phyloP scores from a whole-genome alignment of 2,329 filamentous ascomycete genomes.

The Ceratocystis huliohia region DNA sequence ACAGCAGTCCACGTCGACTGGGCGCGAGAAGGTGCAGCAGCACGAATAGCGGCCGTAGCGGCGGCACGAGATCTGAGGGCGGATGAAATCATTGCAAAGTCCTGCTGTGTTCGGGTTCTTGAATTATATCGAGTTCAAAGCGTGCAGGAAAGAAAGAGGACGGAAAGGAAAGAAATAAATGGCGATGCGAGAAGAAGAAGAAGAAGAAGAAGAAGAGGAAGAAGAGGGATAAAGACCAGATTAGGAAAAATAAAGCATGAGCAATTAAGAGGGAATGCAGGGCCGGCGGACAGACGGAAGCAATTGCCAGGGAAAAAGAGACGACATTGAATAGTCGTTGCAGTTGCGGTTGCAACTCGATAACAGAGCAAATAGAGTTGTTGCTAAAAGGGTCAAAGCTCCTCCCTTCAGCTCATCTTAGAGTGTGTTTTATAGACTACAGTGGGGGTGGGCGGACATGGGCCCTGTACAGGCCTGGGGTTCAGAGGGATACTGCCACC shows the following conservation, averaged over 20 bases:
- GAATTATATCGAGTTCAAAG: not conserved
- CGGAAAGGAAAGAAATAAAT: conserved; percentile 22
- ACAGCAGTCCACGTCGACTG: conserved; percentile 84
- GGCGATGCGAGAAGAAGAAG: conserved; percentile 6
- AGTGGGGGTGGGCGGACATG: not conserved
- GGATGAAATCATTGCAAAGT: conserved; percentile 34
- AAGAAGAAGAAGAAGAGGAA: conserved; percentile 15
- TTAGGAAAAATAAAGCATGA: not conserved
- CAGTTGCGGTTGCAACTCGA: not conserved
- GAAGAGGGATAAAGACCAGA: conserved; percentile 17
- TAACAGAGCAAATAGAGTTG: not conserved
- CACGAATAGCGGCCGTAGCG: conserved; percentile 28
- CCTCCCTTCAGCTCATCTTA: not conserved
- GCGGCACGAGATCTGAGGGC: conserved; percentile 34
- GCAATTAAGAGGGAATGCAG: conserved; percentile 6
- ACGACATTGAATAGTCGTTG: not conserved
- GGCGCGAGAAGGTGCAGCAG: conserved; percentile 36
- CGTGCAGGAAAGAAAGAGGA: not conserved
- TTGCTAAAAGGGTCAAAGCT: not conserved
- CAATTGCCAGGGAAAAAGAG: not conserved
- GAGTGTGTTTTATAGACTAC: not conserved
- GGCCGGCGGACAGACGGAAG: conserved; percentile 13
- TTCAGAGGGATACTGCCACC: not conserved
- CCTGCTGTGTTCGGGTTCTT: not conserved
- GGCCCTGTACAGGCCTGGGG: not conserved